Percentiles rank a stretch among this genome's conserved stretches.
These are phyloP conservation scores for Cryptococcus neoformans DNA, from an alignment of 1,284 basidiomycete genomes.

Conservation along the genomic window DNA sequence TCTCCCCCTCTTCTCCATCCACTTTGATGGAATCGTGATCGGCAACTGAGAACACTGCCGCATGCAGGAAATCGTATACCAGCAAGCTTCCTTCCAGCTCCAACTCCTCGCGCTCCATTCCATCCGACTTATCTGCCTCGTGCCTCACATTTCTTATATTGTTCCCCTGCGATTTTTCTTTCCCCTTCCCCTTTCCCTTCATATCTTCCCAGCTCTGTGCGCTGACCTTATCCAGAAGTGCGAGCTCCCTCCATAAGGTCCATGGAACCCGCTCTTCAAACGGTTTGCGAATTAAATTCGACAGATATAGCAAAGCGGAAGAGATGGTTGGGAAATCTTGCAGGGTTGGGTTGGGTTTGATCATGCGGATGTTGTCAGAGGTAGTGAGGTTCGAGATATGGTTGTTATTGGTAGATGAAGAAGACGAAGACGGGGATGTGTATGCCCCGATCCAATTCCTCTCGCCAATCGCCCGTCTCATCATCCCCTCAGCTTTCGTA, in stretches of 20 bases:
- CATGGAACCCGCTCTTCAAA: conserved; percentile 1
- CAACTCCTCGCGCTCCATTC: neutral
- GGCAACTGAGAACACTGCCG: neutral
- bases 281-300: neutral
- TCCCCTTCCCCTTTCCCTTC: no score
- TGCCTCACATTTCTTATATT: no score
- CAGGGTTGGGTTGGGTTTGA: neutral
- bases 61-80: conserved; percentile 7
- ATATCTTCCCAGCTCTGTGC: no score
- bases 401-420: conserved; percentile 1
- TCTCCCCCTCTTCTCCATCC: neutral
- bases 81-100: neutral
- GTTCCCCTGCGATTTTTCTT: no score
- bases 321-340: neutral
- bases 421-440: neutral
- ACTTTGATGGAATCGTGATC: neutral
- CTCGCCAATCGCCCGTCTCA: conserved; percentile 13
- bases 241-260: conserved; percentile 2
- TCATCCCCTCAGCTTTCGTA: conserved; percentile 53
- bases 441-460: conserved; percentile 11
- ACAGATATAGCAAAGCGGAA: neutral
- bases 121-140: neutral
- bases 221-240: neutral
- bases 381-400: neutral
- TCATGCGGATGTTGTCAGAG: neutral